Conservation (phyloP, 2,329 filamentous ascomycete genomes). For the Gnomoniopsis sp. region DNA sequence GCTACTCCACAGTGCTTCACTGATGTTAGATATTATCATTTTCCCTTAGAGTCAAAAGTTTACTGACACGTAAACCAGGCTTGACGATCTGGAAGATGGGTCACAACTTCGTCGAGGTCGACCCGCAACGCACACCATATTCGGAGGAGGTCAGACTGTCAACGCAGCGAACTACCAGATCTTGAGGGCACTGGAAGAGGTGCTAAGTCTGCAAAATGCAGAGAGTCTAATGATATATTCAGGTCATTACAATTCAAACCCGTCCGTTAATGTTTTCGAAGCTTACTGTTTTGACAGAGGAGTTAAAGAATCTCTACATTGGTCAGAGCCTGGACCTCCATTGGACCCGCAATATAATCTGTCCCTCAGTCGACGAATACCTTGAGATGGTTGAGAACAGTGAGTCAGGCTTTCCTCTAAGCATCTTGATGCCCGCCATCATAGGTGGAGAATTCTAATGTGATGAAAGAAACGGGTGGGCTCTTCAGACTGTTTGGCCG, state of each 20-base stretch:
- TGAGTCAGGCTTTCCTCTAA: constrained; percentile 2
- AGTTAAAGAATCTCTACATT: constrained; percentile 20
- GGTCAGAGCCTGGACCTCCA: constrained; percentile 28
- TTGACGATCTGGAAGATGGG: constrained; percentile 37
- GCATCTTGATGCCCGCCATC: not conserved
- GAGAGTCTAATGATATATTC: too few relatives aligned
- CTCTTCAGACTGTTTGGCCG: constrained; percentile 19
- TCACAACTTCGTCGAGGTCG: constrained; percentile 31
- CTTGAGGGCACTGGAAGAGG: constrained; percentile 22
- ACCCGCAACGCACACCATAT: constrained; percentile 34
- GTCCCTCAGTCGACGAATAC: constrained; percentile 25
- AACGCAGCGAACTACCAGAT: constrained; percentile 32
- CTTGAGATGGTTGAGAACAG: constrained; percentile 25
- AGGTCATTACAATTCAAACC: constrained; percentile 3
- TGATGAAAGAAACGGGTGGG: constrained; percentile 21
- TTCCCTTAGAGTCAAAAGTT: too few relatives aligned
- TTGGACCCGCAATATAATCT: constrained; percentile 23
- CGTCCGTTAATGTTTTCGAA: too few relatives aligned
- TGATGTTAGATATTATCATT: constrained; percentile 37
- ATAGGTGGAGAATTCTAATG: not conserved
- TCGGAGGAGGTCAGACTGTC: constrained; percentile 32
- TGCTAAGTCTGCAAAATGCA: constrained; percentile 20
- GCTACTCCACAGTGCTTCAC: constrained; percentile 28
- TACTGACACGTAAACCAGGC: too few relatives aligned
- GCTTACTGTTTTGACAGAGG: constrained; percentile 3